Percentiles rank a stretch among this genome's conserved stretches.
Evolutionary conservation across 179 eudicot species (phyloP).

Genomic region (Beta corolliflora): DNA sequence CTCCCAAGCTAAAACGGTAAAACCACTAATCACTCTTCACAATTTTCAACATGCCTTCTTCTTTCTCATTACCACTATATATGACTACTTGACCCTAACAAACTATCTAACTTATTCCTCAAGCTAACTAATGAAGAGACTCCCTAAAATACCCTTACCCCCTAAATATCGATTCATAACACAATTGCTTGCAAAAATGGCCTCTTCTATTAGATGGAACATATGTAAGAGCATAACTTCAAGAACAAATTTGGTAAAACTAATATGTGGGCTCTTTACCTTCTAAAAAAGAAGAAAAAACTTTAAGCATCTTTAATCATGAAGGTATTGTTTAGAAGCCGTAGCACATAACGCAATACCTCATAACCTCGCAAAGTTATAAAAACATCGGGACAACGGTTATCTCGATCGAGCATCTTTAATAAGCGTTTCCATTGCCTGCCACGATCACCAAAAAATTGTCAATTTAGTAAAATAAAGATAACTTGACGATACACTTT

Average conservation of each 20-base stretch:
- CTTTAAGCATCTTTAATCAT: too few relatives aligned
- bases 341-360: slow-evolving; percentile 40
- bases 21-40: too few relatives aligned
- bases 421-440: slow-evolving; percentile 71
- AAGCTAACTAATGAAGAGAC: too few relatives aligned
- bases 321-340: neutral
- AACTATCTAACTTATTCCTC: too few relatives aligned
- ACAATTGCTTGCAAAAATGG: too few relatives aligned
- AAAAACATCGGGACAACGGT: slow-evolving; percentile 57
- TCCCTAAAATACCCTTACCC: too few relatives aligned
- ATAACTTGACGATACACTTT: neutral
- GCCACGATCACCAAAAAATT: slow-evolving; percentile 19
- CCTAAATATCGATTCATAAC: too few relatives aligned
- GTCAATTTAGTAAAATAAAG: neutral
- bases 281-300: neutral
- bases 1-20: too few relatives aligned
- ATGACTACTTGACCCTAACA: too few relatives aligned
- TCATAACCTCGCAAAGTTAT: slow-evolving; percentile 71
- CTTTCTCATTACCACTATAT: too few relatives aligned
- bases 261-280: neutral
- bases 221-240: neutral
- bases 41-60: too few relatives aligned
- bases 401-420: slow-evolving; percentile 63
- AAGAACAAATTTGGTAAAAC: neutral
- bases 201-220: too few relatives aligned